Percentiles rank a stretch among this genome's conserved stretches.
Conservation (phyloP, 192 early-diverging fungal species). For the Gryganskiella cystojenkinii region DNA sequence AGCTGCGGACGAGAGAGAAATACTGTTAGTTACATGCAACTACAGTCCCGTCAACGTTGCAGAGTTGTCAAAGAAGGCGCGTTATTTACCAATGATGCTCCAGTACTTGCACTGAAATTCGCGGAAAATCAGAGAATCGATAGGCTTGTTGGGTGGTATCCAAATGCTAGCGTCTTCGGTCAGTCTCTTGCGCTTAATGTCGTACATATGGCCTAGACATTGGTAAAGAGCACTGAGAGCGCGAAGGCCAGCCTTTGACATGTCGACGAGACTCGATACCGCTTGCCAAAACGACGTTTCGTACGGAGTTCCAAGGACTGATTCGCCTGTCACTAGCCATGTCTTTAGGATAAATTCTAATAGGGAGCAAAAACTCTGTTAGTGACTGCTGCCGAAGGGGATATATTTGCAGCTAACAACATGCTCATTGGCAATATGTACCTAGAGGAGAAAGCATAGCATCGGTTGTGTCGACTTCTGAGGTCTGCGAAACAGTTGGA, state of each 20-base stretch:
- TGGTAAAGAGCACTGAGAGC: constrained; percentile 16
- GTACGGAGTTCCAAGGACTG: constrained; percentile 18
- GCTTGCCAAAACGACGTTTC: constrained; percentile 38
- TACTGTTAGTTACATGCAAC: neutral
- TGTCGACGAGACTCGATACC: constrained; percentile 21
- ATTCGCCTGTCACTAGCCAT: constrained; percentile 35
- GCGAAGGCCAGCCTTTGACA: constrained; percentile 12
- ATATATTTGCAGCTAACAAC: neutral
- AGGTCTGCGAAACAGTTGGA: neutral
- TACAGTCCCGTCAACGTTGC: neutral
- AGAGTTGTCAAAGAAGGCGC: neutral
- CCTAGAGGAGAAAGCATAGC: constrained; percentile 20
- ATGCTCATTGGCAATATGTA: neutral
- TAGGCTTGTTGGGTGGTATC: constrained; percentile 11
- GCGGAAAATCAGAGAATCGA: constrained; percentile 3
- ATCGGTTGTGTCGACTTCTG: neutral
- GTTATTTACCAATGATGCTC: constrained; percentile 27
- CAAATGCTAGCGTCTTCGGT: constrained; percentile 3
- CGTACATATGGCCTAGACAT: constrained; percentile 32
- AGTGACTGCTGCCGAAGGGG: neutral
- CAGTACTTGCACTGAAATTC: constrained; percentile 38
- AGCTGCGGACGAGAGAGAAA: neutral
- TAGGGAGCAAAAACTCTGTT: neutral
- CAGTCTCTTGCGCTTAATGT: constrained; percentile 20
- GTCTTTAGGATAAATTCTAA: constrained; percentile 41